Conservation (phyloP, 2,329 filamentous ascomycete genomes). For the Trichoderma semiorbis region DNA sequence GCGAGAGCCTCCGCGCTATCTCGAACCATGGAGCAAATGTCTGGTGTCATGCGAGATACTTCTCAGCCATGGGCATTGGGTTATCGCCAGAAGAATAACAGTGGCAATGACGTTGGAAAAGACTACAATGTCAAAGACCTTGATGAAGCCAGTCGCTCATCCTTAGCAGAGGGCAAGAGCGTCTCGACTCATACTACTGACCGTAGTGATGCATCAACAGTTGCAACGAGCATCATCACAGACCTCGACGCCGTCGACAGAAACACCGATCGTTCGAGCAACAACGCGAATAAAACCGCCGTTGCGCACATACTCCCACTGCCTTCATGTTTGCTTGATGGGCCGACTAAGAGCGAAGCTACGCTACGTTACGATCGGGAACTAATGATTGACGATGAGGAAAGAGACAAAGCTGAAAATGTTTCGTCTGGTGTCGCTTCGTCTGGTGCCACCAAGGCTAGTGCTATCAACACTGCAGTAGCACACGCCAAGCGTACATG, state of each 20-base stretch:
- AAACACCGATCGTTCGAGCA: not conserved
- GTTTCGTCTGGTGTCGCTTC: not conserved
- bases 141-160: not conserved
- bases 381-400: not conserved
- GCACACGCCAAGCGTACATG: not conserved
- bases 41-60: not conserved
- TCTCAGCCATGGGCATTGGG: not conserved
- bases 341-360: not conserved
- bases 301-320: not conserved
- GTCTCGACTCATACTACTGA: not conserved
- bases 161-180: not conserved
- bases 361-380: not conserved
- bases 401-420: not conserved
- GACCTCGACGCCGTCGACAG: not conserved
- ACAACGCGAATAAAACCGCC: not conserved
- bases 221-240: not conserved
- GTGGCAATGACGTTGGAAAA: not conserved
- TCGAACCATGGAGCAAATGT: not conserved
- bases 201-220: not conserved
- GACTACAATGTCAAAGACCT: not conserved
- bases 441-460: too few relatives aligned
- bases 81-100: not conserved
- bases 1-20: not conserved
- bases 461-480: not conserved
- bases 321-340: not conserved